Evolutionary conservation across 768 basidiomycete species (phyloP).

Genomic region (Coprinopsis marcescibilis): DNA sequence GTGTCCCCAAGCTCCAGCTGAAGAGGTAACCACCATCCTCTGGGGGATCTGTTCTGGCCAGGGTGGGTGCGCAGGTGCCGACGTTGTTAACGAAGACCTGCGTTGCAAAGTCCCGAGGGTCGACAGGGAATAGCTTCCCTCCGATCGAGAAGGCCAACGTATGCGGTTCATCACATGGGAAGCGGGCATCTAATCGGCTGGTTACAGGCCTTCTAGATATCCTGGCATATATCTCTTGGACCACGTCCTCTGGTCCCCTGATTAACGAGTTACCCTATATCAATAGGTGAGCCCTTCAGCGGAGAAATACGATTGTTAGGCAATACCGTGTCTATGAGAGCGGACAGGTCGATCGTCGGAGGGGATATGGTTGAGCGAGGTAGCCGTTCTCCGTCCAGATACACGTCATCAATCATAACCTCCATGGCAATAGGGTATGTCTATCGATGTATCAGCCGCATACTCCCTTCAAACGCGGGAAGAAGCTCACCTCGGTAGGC

Average conservation of each 20-base stretch:
- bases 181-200: slow-evolving; percentile 15
- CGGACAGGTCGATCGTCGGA: slow-evolving; percentile 48
- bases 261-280: slow-evolving; percentile 69
- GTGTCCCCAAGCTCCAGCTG: slow-evolving; percentile 73
- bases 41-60: slow-evolving; percentile 63
- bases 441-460: slow-evolving; percentile 25
- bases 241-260: slow-evolving; percentile 66
- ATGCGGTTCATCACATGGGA: slow-evolving; percentile 57
- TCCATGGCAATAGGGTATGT: slow-evolving; percentile 69
- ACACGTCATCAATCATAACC: slow-evolving; percentile 64
- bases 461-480: neutral
- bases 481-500: slow-evolving; percentile 56
- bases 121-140: slow-evolving; percentile 64
- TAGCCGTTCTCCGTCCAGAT: slow-evolving; percentile 58
- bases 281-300: neutral
- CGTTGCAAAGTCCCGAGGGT: slow-evolving; percentile 64
- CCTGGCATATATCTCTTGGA: slow-evolving; percentile 38
- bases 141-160: slow-evolving; percentile 63
- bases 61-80: slow-evolving; percentile 43
- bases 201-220: slow-evolving; percentile 16
- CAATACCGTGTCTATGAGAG: slow-evolving; percentile 63
- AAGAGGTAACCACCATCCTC: slow-evolving; percentile 53
- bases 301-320: neutral
- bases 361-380: slow-evolving; percentile 48
- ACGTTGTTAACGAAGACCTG: slow-evolving; percentile 34